Evolutionary conservation across 2,329 filamentous ascomycete genomes (phyloP).

Genomic region (Epichloe elymi): DNA sequence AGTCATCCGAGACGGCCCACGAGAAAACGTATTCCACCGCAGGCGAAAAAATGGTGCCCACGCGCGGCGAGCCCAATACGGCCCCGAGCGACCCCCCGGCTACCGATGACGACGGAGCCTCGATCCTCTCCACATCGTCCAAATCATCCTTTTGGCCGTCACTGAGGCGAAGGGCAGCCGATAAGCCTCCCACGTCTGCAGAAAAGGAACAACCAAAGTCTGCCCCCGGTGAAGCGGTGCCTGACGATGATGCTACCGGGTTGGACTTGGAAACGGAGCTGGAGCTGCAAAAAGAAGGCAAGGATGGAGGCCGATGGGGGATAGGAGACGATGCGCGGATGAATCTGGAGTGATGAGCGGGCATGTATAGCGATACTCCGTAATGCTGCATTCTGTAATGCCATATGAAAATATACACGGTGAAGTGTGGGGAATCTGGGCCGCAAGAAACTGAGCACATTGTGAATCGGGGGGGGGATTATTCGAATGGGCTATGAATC

Average conservation of each 20-base stretch:
- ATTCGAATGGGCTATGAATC: background rate
- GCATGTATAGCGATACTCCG: background rate
- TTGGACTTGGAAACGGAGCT: conserved; percentile 34
- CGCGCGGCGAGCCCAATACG: conserved; percentile 12
- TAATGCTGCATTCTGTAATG: background rate
- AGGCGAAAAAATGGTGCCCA: conserved; percentile 22
- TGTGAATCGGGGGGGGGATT: background rate
- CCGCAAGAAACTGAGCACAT: background rate
- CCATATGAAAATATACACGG: background rate
- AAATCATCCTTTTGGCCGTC: conserved; percentile 30
- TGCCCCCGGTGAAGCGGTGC: conserved; percentile 31
- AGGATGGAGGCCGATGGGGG: conserved; percentile 53
- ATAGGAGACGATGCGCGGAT: conserved; percentile 76
- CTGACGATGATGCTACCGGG: conserved; percentile 27
- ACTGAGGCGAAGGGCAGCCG: conserved; percentile 26
- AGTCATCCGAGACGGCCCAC: conserved; percentile 8
- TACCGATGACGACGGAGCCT: conserved; percentile 27
- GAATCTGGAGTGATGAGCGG: conserved; percentile 52
- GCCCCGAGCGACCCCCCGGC: conserved; percentile 11
- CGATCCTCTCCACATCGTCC: conserved; percentile 35
- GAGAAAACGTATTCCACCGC: conserved; percentile 22
- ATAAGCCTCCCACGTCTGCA: conserved; percentile 17
- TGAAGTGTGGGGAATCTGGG: background rate
- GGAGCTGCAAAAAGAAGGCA: conserved; percentile 38
- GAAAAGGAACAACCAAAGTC: conserved; percentile 24